These are phyloP conservation scores for Xeromyces bisporus DNA, from an alignment of 495 filamentous ascomycete species.

Conservation along the genomic window DNA sequence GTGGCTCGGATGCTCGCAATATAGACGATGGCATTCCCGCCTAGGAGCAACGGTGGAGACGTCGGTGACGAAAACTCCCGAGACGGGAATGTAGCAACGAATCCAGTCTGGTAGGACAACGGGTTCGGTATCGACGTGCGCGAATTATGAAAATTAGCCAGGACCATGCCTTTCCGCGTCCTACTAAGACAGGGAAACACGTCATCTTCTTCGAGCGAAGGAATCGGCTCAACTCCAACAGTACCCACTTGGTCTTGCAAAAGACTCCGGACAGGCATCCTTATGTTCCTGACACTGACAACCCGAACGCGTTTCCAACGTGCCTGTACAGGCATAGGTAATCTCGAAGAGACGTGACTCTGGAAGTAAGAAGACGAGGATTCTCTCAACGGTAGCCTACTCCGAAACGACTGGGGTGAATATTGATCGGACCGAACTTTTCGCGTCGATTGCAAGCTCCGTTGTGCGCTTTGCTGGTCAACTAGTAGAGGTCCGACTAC, in stretches of 20 bases:
- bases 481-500: constrained; percentile 59
- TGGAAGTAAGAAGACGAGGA: constrained; percentile 20
- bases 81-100: constrained; percentile 29
- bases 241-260: constrained; percentile 76
- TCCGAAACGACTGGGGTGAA: constrained; percentile 12
- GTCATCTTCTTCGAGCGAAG: constrained; percentile 10
- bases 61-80: constrained; percentile 22
- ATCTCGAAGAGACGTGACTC: constrained; percentile 12
- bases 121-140: constrained; percentile 18
- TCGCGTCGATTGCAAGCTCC: constrained; percentile 6
- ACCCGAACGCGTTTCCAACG: constrained; percentile 66
- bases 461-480: constrained; percentile 13
- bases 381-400: constrained; percentile 18
- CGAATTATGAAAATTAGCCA: constrained; percentile 40
- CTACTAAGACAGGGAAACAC: constrained; percentile 19
- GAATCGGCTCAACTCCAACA: constrained; percentile 54
- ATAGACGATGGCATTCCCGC: constrained; percentile 59
- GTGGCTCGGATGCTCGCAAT: constrained; percentile 72
- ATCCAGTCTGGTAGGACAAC: constrained; percentile 30
- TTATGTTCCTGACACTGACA: constrained; percentile 71
- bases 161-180: constrained; percentile 72
- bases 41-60: constrained; percentile 32
- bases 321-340: constrained; percentile 11
- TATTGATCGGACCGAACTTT: constrained; percentile 8
- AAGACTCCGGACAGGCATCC: constrained; percentile 64